Conservation (phyloP, 106 monocot species). For the Acorus calamus region DNA sequence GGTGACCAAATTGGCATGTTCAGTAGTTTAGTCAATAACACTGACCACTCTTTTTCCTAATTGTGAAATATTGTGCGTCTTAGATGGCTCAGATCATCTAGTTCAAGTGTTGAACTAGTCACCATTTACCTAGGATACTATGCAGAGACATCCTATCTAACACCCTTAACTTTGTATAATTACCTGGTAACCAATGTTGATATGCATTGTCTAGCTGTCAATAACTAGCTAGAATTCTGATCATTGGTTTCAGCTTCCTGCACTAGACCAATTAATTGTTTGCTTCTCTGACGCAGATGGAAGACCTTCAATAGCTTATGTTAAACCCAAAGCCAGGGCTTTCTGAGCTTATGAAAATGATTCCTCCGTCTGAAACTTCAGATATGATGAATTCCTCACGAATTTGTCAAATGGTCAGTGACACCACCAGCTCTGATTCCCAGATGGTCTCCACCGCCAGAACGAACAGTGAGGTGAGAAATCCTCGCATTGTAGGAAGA, state of each 20-base stretch:
- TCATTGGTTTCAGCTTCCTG: not conserved
- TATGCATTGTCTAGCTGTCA: not conserved
- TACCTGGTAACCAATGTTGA: too few relatives aligned
- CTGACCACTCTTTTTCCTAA: too few relatives aligned
- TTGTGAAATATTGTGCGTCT: too few relatives aligned
- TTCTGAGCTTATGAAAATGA: constrained; percentile 50
- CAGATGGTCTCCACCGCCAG: constrained; percentile 46
- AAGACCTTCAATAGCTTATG: constrained; percentile 68
- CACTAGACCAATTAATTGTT: not conserved
- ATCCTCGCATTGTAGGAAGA: constrained; percentile 88
- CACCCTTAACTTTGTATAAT: too few relatives aligned
- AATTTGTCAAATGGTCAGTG: constrained; percentile 19
- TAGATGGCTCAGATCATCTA: too few relatives aligned
- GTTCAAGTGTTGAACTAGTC: too few relatives aligned
- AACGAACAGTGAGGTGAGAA: constrained; percentile 39
- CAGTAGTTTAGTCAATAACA: too few relatives aligned
- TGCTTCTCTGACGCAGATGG: constrained; percentile 43
- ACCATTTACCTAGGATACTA: too few relatives aligned
- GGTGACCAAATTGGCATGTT: too few relatives aligned
- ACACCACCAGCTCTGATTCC: constrained; percentile 37
- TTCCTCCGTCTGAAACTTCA: constrained; percentile 12
- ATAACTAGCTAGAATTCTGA: not conserved
- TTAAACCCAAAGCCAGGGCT: constrained; percentile 36
- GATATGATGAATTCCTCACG: constrained; percentile 35
- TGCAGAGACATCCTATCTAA: too few relatives aligned